These are phyloP conservation scores for Mrakia frigida DNA, from an alignment of 768 basidiomycete genomes.

Conservation along the genomic window DNA sequence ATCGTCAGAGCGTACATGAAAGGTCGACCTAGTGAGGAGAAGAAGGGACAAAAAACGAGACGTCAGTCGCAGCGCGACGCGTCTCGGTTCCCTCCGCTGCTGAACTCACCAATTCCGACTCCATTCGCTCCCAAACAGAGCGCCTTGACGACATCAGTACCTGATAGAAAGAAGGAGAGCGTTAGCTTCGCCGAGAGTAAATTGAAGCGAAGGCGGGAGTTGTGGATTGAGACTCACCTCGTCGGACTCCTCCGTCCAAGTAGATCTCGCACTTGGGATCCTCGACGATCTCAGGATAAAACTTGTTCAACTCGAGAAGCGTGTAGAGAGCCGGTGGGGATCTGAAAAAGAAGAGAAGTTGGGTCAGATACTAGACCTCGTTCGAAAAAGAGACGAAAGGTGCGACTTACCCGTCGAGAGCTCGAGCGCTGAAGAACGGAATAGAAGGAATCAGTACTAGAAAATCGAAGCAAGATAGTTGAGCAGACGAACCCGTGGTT, in stretches of 20 bases:
- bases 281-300: conserved; percentile 68
- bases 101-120: conserved; percentile 39
- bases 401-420: conserved; percentile 45
- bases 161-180: conserved; percentile 38
- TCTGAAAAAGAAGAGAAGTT: conserved; percentile 35
- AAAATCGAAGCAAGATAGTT: background rate
- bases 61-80: background rate
- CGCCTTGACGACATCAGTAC: conserved; percentile 86
- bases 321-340: conserved; percentile 50
- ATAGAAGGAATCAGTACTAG: background rate
- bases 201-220: background rate
- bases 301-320: conserved; percentile 63
- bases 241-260: conserved; percentile 71
- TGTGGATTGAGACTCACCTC: conserved; percentile 45
- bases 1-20: conserved; percentile 47
- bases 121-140: conserved; percentile 59
- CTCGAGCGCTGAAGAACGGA: conserved; percentile 52
- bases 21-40: conserved; percentile 38
- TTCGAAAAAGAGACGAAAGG: background rate
- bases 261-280: conserved; percentile 55
- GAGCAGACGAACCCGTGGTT: conserved; percentile 58
- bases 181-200: background rate
- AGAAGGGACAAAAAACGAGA: background rate
- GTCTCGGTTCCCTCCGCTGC: too few relatives aligned
- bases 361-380: background rate